Evolutionary conservation across 257 asterid species (phyloP).

Genomic region (Catharanthus roseus): DNA sequence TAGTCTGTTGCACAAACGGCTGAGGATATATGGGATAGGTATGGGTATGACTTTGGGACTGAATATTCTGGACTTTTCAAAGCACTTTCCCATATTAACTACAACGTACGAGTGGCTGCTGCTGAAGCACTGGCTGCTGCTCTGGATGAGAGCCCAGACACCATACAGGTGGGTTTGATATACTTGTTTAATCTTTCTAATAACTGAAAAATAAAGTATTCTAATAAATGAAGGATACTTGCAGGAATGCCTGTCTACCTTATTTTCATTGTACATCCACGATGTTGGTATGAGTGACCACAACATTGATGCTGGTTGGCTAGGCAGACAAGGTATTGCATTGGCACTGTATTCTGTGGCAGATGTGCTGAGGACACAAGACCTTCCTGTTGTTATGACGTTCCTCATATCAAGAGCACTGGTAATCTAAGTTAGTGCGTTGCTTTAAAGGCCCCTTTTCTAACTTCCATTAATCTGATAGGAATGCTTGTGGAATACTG

Average conservation of each 20-base stretch:
- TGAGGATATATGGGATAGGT: conserved; percentile 88
- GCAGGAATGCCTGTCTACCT: conserved; percentile 84
- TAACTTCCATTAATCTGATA: neutral
- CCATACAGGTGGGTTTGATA: conserved; percentile 58
- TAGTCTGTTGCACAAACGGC: conserved; percentile 93
- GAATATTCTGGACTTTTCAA: conserved; percentile 79
- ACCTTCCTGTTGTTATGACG: conserved; percentile 97
- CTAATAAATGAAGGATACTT: conserved; percentile 22
- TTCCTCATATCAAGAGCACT: conserved; percentile 93
- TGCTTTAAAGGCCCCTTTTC: neutral
- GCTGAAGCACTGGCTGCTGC: conserved; percentile 98
- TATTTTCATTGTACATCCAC: conserved; percentile 80
- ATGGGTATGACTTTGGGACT: conserved; percentile 78
- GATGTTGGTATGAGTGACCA: conserved; percentile 58
- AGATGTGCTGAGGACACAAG: conserved; percentile 90
- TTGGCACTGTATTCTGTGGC: conserved; percentile 76
- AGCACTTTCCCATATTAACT: conserved; percentile 83
- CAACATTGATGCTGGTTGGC: conserved; percentile 72
- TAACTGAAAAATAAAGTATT: conserved; percentile 11
- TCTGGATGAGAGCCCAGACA: conserved; percentile 93
- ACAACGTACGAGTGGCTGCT: conserved; percentile 87
- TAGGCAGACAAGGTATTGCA: conserved; percentile 96
- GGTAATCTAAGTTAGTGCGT: conserved; percentile 43
- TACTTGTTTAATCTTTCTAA: conserved; percentile 12
- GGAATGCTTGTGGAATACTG: neutral